Base-by-base conservation (phyloP, 2,329 filamentous ascomycete genomes). In the Simplicillium aogashimaense region DNA sequence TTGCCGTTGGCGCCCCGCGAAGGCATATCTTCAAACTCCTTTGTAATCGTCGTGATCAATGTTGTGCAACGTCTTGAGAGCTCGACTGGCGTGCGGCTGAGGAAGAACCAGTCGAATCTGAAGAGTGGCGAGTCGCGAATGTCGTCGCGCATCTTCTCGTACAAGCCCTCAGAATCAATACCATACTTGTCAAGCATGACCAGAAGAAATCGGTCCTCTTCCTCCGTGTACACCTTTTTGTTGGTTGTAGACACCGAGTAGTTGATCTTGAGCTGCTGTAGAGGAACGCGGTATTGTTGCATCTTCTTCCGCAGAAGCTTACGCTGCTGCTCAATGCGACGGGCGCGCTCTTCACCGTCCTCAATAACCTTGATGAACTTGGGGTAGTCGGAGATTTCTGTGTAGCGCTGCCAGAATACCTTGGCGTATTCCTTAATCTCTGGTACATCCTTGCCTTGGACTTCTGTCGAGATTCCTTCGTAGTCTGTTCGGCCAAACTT, bases 141-240 rank as follows among this genome's bases (percentile, higher is more conserved):
- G 58, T 97, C 92, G 48, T 97, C 90, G n/a, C 92, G 83, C 56
- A 98, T 95, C 59, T 81, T 82, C 52, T 98, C 92, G 59, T 92
- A 94, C 46, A 98, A 75, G 29, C 78, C 78, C 53, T 97, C 90
- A 2, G 84, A 83, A 57, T 98, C 94, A 29, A 98, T 81, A 7
- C 94, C 92, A 52, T 88, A 84, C 60, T 83, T 86, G 64, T 98
- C 88, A 6, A 98, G 73, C 65, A 95, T 83, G 37, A 98, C 90
- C 29, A 98, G 73, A 39, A 98, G 65, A 65, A 98, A 98, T 3
- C 92, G 79, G 57, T 98, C 92, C 60, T 98, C 92, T 57, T 98
- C 92, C 58, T 98, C 94, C 0, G 89, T 97, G 59, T 98, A 98
- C 1, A 98, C 89, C 68, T 98, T 98, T 70, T 98, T 98, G 76